Evolutionary conservation across 2,329 filamentous ascomycete genomes (phyloP), one percentile per base, ranked within the genome.

Genomic region (Aspergillus clavatus): DNA sequence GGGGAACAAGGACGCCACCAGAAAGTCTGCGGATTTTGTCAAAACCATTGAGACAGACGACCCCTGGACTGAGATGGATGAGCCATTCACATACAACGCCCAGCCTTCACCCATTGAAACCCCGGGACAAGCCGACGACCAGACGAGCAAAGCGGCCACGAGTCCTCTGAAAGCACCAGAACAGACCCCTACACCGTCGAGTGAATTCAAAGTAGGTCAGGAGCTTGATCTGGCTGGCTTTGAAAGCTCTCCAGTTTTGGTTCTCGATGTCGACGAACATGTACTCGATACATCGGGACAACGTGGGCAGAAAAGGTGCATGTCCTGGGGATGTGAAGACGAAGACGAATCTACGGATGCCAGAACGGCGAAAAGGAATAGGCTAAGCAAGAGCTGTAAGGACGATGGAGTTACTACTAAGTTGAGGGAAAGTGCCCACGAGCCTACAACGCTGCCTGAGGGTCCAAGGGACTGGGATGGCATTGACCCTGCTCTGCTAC

Each of bases 401-500:
- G 18, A n/a, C n/a, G n/a, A n/a, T n/a, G n/a, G n/a, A n/a, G n/a
- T n/a, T n/a, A n/a, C n/a, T n/a, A n/a, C n/a, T n/a, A n/a, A n/a
- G n/a, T n/a, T 43, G 26, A 50, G 50, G 29, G 24, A 35, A 8
- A 45, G 38, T n/a, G n/a, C 18, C 19, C 38, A 40, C 6, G 42
- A 44, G n/a, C n/a, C 38, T 7, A 18, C 14, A 1, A 10, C 19
- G 12, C 21, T 19, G 18, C 12, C 7, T 38, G 22, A 35, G 26
- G 27, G 43, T 6, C 38, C 47, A 11, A 23, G 27, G 12, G 49
- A 50, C 35, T 70, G 67, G 66, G 61, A 67, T 19, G 67, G 62
- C 22, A 60, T 72, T 19, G 68, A 68, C 38, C 60, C 60, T 33
- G 54, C 56, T 36, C 39, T 73, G 26, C 51, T 71, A 42, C 60